Conservation (phyloP, 805 yeast genomes). For the Maudiozyma barnettii region DNA sequence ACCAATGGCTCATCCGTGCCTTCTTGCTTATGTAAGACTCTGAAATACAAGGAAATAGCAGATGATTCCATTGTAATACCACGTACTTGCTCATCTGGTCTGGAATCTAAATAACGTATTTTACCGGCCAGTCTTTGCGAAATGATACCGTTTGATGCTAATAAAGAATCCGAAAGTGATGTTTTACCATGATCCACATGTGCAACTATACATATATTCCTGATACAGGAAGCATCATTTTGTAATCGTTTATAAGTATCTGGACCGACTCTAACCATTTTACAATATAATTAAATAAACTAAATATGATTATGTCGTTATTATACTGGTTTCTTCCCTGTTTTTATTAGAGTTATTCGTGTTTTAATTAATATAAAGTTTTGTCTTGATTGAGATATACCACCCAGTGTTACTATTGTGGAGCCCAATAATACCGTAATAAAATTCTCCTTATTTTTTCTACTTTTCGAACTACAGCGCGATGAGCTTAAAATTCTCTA, state of each 20-base stretch:
- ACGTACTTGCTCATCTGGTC: slow-evolving; percentile 91
- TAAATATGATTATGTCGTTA: too few species aligned
- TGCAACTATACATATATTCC: slow-evolving; percentile 92
- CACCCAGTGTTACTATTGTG: too few species aligned
- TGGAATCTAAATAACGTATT: slow-evolving; percentile 80
- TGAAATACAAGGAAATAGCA: slow-evolving; percentile 87
- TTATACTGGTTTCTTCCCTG: too few species aligned
- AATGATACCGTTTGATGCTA: slow-evolving; percentile 94
- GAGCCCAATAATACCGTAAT: too few species aligned
- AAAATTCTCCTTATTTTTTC: too few species aligned
- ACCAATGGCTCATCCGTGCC: slow-evolving; percentile 39
- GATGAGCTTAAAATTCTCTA: too few species aligned
- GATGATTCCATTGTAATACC: slow-evolving; percentile 98
- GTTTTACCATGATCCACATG: slow-evolving; percentile 99
- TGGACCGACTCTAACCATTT: slow-evolving; percentile 47
- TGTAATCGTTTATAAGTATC: slow-evolving; percentile 61
- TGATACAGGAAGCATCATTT: slow-evolving; percentile 53
- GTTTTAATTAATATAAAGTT: too few species aligned
- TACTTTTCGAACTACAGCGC: background rate
- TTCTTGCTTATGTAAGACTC: slow-evolving; percentile 43
- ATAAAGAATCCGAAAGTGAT: slow-evolving; percentile 78
- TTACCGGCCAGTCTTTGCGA: slow-evolving; percentile 94
- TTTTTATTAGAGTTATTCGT: too few species aligned
- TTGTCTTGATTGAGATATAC: too few species aligned
- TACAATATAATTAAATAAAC: too few species aligned